Conservation (phyloP, 192 early-diverging fungal species). For the Backusella mclennaniae region DNA sequence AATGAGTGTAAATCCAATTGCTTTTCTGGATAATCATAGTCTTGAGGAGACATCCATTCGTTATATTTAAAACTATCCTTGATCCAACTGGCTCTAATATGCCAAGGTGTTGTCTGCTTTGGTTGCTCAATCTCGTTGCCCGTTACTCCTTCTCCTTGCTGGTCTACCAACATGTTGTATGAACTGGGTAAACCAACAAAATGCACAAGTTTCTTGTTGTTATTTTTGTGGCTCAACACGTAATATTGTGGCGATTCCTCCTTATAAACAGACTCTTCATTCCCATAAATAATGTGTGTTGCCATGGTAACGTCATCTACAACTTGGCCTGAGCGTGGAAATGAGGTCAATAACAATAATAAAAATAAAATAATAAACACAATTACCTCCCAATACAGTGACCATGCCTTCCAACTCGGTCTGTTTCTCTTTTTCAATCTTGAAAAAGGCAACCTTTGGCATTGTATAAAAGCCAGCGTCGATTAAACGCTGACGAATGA, state of each 20-base stretch:
- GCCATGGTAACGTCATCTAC: not conserved
- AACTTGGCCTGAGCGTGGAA: slow-evolving; percentile 2
- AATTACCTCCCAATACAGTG: slow-evolving; percentile 2
- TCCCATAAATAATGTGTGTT: slow-evolving; percentile 24
- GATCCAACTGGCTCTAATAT: slow-evolving; percentile 65
- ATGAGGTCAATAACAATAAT: not conserved
- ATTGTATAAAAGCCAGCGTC: slow-evolving; percentile 12
- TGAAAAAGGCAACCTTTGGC: slow-evolving; percentile 15
- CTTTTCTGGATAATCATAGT: slow-evolving; percentile 15
- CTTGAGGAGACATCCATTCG: slow-evolving; percentile 71
- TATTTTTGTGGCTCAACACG: not conserved
- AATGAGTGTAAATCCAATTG: not conserved
- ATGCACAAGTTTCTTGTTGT: slow-evolving; percentile 41
- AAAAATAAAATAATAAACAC: not conserved
- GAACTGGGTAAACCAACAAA: slow-evolving; percentile 72
- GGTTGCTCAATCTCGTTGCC: slow-evolving; percentile 43
- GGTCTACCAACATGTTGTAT: slow-evolving; percentile 49
- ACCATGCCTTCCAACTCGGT: slow-evolving; percentile 15
- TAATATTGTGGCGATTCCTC: not conserved
- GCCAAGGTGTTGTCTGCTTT: slow-evolving; percentile 52
- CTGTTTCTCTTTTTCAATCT: slow-evolving; percentile 2
- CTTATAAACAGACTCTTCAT: slow-evolving; percentile 1
- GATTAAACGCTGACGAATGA: slow-evolving; percentile 12
- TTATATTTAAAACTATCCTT: slow-evolving; percentile 65
- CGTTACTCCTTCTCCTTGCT: slow-evolving; percentile 29